Conservation (phyloP, 495 filamentous ascomycete genomes). For the Elaphomyces granulatus region DNA sequence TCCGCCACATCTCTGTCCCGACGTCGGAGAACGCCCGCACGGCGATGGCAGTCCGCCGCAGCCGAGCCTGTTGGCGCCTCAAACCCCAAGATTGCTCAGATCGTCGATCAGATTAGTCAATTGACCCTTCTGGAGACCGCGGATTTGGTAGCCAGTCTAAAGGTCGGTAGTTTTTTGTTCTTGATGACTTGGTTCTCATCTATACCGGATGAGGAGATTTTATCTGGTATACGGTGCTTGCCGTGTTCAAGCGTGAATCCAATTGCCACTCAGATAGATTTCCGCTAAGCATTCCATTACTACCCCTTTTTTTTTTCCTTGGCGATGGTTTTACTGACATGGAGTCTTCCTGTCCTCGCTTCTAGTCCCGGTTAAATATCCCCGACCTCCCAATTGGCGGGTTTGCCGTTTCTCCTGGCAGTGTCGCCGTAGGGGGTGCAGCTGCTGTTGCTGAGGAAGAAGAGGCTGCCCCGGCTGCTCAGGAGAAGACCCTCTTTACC, state of each 20-base stretch:
- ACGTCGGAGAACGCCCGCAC: constrained; percentile 26
- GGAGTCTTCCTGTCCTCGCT: not conserved
- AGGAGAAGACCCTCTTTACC: constrained; percentile 96
- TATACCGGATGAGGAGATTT: too few species aligned
- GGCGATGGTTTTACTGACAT: not conserved
- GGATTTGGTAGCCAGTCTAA: constrained; percentile 80
- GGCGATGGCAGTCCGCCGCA: constrained; percentile 42
- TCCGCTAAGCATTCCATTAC: too few species aligned
- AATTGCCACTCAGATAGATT: too few species aligned
- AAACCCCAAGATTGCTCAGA: constrained; percentile 78
- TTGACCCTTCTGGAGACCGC: constrained; percentile 96
- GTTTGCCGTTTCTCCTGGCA: constrained; percentile 52
- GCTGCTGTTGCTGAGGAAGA: constrained; percentile 64
- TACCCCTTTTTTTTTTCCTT: constrained; percentile 1
- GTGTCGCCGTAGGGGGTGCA: constrained; percentile 45
- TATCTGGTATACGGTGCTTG: too few species aligned
- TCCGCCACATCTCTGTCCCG: constrained; percentile 29
- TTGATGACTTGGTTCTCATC: too few species aligned
- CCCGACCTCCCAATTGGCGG: constrained; percentile 91
- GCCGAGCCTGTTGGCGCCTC: constrained; percentile 39
- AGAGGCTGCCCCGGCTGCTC: constrained; percentile 61
- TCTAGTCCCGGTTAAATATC: constrained; percentile 85
- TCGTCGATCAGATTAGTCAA: constrained; percentile 96
- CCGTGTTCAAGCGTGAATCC: too few species aligned
- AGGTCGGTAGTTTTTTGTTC: constrained; percentile 56